phyloP scores from a whole-genome alignment of 768 basidiomycete species.

The Naganishia friedmannii region DNA sequence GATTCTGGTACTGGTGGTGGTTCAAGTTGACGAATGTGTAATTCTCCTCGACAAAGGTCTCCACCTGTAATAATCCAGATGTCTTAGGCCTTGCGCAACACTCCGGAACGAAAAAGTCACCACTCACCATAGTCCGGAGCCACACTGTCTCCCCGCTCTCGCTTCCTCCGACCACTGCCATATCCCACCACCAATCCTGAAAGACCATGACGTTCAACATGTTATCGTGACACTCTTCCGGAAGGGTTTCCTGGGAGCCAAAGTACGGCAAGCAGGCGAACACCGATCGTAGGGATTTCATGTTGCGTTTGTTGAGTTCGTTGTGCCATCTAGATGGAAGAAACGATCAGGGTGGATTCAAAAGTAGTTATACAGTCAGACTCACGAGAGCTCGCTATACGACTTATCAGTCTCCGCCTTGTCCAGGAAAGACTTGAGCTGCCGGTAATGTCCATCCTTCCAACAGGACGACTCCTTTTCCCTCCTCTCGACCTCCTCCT shows the following conservation, averaged over 20 bases:
- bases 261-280: not conserved
- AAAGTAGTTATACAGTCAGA: not conserved
- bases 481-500: not conserved
- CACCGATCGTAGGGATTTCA: not conserved
- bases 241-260: not conserved
- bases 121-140: slow-evolving; percentile 18
- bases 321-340: slow-evolving; percentile 1
- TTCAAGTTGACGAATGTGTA: slow-evolving; percentile 12
- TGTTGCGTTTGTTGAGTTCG: not conserved
- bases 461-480: not conserved
- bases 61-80: not conserved
- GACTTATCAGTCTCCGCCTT: not conserved
- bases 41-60: not conserved
- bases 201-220: slow-evolving; percentile 3
- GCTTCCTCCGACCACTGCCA: slow-evolving; percentile 15
- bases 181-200: slow-evolving; percentile 20
- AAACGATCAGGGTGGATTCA: not conserved
- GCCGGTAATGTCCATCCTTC: slow-evolving; percentile 17
- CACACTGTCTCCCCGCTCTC: slow-evolving; percentile 21
- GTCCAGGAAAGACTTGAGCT: slow-evolving; percentile 9
- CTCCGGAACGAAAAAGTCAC: no score
- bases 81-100: no score
- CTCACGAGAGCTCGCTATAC: slow-evolving; percentile 14
- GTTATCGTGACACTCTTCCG: not conserved
- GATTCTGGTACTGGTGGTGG: not conserved